phyloP scores from a whole-genome alignment of 2,329 filamentous ascomycete species.

The Botrytis aclada region DNA sequence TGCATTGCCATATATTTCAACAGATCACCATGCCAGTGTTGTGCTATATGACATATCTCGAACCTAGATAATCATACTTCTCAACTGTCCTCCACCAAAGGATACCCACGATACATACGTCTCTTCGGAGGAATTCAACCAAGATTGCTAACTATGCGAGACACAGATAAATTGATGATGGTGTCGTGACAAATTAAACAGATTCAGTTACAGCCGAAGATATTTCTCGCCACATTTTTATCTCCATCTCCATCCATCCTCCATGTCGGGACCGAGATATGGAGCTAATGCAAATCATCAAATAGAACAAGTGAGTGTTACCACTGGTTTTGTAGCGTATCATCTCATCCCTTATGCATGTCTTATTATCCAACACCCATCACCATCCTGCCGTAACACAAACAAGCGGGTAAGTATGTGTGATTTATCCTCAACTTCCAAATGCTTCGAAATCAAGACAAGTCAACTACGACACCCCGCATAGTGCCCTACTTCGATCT shows the following conservation, averaged over 20 bases:
- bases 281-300: constrained; percentile 9
- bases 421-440: neutral
- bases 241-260: neutral
- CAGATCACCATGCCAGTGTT: neutral
- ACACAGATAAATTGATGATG: neutral
- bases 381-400: neutral
- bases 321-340: neutral
- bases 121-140: constrained; percentile 17
- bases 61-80: constrained; percentile 8
- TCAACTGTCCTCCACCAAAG: neutral
- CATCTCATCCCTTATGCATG: neutral
- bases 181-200: neutral
- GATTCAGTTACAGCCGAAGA: neutral
- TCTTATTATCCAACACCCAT: neutral
- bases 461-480: neutral
- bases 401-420: neutral
- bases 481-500: neutral
- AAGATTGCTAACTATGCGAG: constrained; percentile 10
- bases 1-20: neutral
- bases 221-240: neutral
- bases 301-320: neutral
- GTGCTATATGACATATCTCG: constrained; percentile 12
- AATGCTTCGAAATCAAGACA: neutral
- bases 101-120: constrained; percentile 5
- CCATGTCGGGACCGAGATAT: neutral